Conservation (phyloP, 2,329 filamentous ascomycete species). For the Cryphonectria nitschkei region DNA sequence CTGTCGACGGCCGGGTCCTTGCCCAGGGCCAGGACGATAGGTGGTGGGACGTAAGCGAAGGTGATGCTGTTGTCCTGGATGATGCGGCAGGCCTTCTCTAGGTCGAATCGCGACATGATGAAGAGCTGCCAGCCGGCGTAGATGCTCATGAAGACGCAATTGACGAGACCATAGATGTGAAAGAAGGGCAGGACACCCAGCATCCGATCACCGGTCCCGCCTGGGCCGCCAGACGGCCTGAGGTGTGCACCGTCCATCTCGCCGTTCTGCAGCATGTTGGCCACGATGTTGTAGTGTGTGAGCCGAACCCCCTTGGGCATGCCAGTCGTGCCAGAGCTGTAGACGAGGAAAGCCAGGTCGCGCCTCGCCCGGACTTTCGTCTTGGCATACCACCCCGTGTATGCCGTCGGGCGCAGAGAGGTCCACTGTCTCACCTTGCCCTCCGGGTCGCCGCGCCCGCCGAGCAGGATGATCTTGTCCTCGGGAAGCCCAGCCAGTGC, state of each 20-base stretch:
- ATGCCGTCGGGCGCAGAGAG: slow-evolving; percentile 66
- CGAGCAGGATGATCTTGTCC: slow-evolving; percentile 76
- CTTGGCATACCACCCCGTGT: slow-evolving; percentile 57
- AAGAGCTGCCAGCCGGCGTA: slow-evolving; percentile 68
- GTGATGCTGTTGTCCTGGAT: slow-evolving; percentile 78
- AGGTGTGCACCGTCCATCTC: slow-evolving; percentile 59
- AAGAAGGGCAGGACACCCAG: slow-evolving; percentile 86
- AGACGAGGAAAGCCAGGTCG: slow-evolving; percentile 84
- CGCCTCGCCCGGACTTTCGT: slow-evolving; percentile 67
- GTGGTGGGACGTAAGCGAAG: slow-evolving; percentile 81
- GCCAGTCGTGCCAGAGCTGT: slow-evolving; percentile 88
- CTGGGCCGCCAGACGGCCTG: slow-evolving; percentile 59
- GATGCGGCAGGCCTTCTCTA: slow-evolving; percentile 75
- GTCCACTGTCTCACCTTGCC: slow-evolving; percentile 72
- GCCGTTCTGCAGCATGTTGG: slow-evolving; percentile 67
- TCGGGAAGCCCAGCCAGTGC: slow-evolving; percentile 69
- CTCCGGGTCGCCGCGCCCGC: slow-evolving; percentile 64
- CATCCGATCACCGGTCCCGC: slow-evolving; percentile 70
- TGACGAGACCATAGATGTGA: slow-evolving; percentile 84
- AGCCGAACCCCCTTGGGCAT: slow-evolving; percentile 91
- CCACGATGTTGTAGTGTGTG: slow-evolving; percentile 79
- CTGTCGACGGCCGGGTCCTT: slow-evolving; percentile 79
- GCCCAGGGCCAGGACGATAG: slow-evolving; percentile 77
- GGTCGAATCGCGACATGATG: slow-evolving; percentile 79
- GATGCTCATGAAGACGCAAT: slow-evolving; percentile 70